These are phyloP conservation scores for Mucor sp. DNA, from an alignment of 371 early-diverging fungal genomes.

Conservation along the genomic window DNA sequence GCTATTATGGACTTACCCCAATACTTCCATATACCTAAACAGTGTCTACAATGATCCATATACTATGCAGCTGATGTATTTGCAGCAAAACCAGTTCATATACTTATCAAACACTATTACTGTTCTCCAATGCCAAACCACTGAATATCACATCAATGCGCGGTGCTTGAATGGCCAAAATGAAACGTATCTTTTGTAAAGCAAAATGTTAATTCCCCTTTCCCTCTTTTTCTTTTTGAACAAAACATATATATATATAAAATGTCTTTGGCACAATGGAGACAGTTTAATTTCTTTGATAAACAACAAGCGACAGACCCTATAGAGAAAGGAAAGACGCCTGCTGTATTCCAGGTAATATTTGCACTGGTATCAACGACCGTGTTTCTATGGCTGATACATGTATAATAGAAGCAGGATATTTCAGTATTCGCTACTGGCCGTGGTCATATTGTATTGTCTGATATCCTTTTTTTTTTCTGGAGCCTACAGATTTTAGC, in stretches of 20 bases:
- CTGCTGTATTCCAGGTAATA: conserved; percentile 66
- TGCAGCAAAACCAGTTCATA: neutral
- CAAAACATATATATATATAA: neutral
- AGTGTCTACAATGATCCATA: neutral
- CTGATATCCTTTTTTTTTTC: conserved; percentile 52
- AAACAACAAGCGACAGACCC: conserved; percentile 67
- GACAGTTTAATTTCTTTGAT: conserved; percentile 87
- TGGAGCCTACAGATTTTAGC: neutral
- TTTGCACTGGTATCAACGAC: neutral
- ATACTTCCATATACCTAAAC: neutral
- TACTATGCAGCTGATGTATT: neutral
- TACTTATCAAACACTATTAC: neutral
- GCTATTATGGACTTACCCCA: neutral
- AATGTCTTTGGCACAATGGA: conserved; percentile 60
- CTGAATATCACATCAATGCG: neutral
- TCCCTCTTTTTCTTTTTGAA: neutral
- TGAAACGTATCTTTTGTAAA: neutral
- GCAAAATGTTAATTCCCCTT: neutral
- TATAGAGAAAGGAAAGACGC: conserved; percentile 58
- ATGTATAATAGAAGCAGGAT: conserved; percentile 44
- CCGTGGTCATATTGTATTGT: conserved; percentile 57
- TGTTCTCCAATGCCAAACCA: neutral
- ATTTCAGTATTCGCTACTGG: conserved; percentile 57
- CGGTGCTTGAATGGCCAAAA: neutral
- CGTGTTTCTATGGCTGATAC: conserved; percentile 16